Evolutionary conservation across 1,284 basidiomycete genomes (phyloP), one percentile per base, ranked within the genome.

Genomic region (Puccinia triticina): DNA sequence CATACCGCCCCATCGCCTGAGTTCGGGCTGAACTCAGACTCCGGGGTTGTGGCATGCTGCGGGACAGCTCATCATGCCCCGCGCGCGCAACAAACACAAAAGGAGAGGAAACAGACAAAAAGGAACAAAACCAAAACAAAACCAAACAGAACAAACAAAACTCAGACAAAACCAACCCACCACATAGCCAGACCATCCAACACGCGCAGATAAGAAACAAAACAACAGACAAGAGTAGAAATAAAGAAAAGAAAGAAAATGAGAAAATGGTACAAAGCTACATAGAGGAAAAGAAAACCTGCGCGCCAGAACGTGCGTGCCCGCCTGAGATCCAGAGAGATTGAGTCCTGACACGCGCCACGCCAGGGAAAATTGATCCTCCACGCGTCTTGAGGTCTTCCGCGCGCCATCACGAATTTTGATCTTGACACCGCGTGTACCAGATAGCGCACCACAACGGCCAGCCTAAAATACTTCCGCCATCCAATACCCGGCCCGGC

Each of bases 171-270:
- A 55, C 53, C 18, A 55, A 10, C 18, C 53, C 53, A 55, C 53
- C 53, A 8, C 53, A 55, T 55, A 55, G 53, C 18, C 53, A 55
- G 53, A 55, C 53, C 53, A 55, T 55, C 53, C 53, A 55, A 10
- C 53, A 55, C 53, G 18, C n/a, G n/a, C n/a, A n/a, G n/a, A n/a
- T n/a, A n/a, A n/a, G n/a, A n/a, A n/a, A n/a, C n/a, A n/a, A n/a
- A 55, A 55, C 7, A 55, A 16, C 14, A 4, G 23, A 7, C 53
- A 55, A 55, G 53, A n/a, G 53, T 55, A 55, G 53, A 55, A 55
- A 55, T 55, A 55, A 55, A n/a, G 53, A 55, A 55, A 55, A 55
- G 53, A 55, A 55, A 55, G 53, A 55, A 55, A 55, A 55, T 55
- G 18, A 55, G 18, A 21, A 55, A 55, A 55, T 8, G 53, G 53